Evolutionary conservation across 106 monocot genomes (phyloP).

Genomic region (Amphibolis antarctica): DNA sequence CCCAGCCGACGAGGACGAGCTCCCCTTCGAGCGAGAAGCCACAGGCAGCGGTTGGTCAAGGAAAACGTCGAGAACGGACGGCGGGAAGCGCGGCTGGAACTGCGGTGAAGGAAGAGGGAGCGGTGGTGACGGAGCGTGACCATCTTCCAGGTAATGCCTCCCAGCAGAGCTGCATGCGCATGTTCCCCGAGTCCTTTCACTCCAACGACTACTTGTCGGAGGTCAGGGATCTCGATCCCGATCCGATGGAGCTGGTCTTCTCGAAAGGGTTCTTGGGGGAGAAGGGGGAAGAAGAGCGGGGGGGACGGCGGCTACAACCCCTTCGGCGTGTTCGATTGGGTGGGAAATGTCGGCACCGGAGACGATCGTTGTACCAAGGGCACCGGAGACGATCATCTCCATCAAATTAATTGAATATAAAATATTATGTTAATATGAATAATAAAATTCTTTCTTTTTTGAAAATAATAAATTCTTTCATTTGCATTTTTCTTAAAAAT

Average conservation of each 20-base stretch:
- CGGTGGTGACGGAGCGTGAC: slow-evolving; percentile 10
- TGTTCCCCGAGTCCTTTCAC: slow-evolving; percentile 30
- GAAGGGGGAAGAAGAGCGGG: slow-evolving; percentile 12
- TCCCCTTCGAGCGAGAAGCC: neutral
- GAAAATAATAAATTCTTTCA: no score
- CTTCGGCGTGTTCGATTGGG: slow-evolving; percentile 46
- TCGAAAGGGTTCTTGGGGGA: slow-evolving; percentile 26
- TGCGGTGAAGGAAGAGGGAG: slow-evolving; percentile 23
- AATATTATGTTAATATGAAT: no score
- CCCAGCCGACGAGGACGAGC: slow-evolving; percentile 19
- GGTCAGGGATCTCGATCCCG: slow-evolving; percentile 43
- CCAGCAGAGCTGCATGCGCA: slow-evolving; percentile 22
- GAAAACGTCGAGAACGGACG: neutral
- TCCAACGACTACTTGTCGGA: slow-evolving; percentile 45
- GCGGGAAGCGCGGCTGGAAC: neutral
- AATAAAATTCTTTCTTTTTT: no score
- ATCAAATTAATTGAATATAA: no score
- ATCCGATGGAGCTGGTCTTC: slow-evolving; percentile 39
- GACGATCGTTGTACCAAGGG: no score
- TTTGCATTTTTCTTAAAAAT: no score
- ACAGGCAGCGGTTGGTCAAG: neutral
- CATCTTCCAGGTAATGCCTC: slow-evolving; percentile 9
- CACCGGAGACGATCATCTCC: no score
- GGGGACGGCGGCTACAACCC: slow-evolving; percentile 19
- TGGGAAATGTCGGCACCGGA: slow-evolving; percentile 19